phyloP scores from a whole-genome alignment of 2,329 filamentous ascomycete genomes.

The Fusarium sp. region DNA sequence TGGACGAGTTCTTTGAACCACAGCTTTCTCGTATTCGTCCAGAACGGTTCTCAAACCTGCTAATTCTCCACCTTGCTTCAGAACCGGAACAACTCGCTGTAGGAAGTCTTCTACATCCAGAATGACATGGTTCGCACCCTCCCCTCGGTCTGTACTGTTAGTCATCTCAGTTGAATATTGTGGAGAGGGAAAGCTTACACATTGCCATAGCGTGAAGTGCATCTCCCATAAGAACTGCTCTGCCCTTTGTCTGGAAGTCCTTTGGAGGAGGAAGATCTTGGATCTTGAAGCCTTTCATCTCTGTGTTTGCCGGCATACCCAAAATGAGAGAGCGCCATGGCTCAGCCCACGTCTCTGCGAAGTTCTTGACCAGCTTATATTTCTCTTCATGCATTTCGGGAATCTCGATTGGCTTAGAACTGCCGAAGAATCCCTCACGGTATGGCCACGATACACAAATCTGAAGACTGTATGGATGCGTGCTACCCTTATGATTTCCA shows the following conservation, averaged over 20 bases:
- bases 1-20: constrained; percentile 58
- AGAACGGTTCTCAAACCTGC: constrained; percentile 48
- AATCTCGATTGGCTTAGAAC: constrained; percentile 53
- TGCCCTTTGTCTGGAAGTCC: constrained; percentile 55
- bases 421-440: constrained; percentile 52
- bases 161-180: fast-evolving
- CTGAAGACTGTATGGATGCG: constrained; percentile 60
- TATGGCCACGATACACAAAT: constrained; percentile 66
- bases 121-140: constrained; percentile 70
- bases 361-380: constrained; percentile 57
- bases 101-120: constrained; percentile 63
- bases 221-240: constrained; percentile 65
- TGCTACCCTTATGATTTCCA: constrained; percentile 53
- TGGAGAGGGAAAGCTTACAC: constrained; percentile 58
- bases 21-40: constrained; percentile 59
- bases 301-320: constrained; percentile 56
- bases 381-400: constrained; percentile 57
- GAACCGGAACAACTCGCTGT: constrained; percentile 48
- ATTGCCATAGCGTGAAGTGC: constrained; percentile 71
- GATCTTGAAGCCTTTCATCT: constrained; percentile 61
- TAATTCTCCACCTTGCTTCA: background rate
- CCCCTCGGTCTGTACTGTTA: constrained; percentile 62
- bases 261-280: constrained; percentile 62
- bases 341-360: constrained; percentile 63
- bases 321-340: constrained; percentile 61